Evolutionary conservation across 768 basidiomycete genomes (phyloP).

Genomic region (Amanita exitialis): DNA sequence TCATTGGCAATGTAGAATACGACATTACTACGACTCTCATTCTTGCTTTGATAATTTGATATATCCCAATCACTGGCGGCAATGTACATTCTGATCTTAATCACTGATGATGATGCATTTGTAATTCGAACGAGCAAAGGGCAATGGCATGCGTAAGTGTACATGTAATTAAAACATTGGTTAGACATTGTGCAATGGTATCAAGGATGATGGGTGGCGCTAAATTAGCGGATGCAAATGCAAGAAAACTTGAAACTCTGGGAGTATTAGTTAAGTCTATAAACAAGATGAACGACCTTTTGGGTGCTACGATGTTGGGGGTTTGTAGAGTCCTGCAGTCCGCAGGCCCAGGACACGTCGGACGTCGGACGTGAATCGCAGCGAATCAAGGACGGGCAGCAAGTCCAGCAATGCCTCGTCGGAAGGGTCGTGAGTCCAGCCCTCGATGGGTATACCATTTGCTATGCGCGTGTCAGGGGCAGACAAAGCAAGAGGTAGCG

Average conservation of each 20-base stretch:
- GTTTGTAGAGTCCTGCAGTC: slow-evolving; percentile 26
- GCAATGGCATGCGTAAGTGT: slow-evolving; percentile 9
- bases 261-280: slow-evolving; percentile 6
- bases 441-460: slow-evolving; percentile 98
- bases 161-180: slow-evolving; percentile 12
- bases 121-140: slow-evolving; percentile 1
- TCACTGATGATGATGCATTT: slow-evolving; percentile 9
- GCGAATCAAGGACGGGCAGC: slow-evolving; percentile 88
- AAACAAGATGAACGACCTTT: slow-evolving; percentile 3
- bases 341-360: slow-evolving; percentile 77
- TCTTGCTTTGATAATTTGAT: slow-evolving; percentile 7
- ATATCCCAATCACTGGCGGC: slow-evolving; percentile 5
- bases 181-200: slow-evolving; percentile 7
- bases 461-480: slow-evolving; percentile 34
- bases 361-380: slow-evolving; percentile 94
- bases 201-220: slow-evolving; percentile 5
- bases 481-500: neutral
- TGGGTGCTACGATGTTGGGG: slow-evolving; percentile 16
- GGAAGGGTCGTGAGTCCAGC: slow-evolving; percentile 95
- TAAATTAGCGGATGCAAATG: slow-evolving; percentile 7
- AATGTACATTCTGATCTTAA: slow-evolving; percentile 19
- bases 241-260: neutral
- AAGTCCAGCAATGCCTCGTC: slow-evolving; percentile 96
- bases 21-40: neutral
- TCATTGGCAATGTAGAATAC: slow-evolving; percentile 64